Conservation (phyloP, 2,329 filamentous ascomycete genomes). For the Fusarium azukiicola region DNA sequence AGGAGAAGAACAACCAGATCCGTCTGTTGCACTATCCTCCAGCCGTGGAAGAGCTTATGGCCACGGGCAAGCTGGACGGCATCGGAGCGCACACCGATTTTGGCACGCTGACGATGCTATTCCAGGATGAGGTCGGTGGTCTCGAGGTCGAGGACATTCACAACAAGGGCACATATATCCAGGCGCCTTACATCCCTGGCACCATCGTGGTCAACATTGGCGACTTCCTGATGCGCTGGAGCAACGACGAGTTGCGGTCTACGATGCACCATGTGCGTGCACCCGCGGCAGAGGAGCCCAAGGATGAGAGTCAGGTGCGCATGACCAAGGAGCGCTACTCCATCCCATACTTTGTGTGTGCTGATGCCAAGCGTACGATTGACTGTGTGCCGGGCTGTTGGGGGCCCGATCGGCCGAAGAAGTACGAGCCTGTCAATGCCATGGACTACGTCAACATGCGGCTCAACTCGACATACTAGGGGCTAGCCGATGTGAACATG, state of each 20-base stretch:
- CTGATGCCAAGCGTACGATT: slow-evolving; percentile 66
- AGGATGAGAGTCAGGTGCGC: slow-evolving; percentile 51
- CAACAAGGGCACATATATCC: slow-evolving; percentile 60
- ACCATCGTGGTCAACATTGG: slow-evolving; percentile 64
- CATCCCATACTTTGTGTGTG: slow-evolving; percentile 70
- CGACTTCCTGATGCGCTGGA: slow-evolving; percentile 65
- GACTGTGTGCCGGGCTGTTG: slow-evolving; percentile 13
- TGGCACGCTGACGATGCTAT: slow-evolving; percentile 69
- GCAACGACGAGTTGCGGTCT: slow-evolving; percentile 61
- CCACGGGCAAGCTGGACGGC: slow-evolving; percentile 48
- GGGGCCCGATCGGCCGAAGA: slow-evolving; percentile 61
- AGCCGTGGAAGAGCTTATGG: slow-evolving; percentile 54
- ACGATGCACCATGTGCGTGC: slow-evolving; percentile 68
- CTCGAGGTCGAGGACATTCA: slow-evolving; percentile 68
- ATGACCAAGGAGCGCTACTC: slow-evolving; percentile 68
- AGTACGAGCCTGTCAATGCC: slow-evolving; percentile 69
- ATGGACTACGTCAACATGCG: slow-evolving; percentile 56
- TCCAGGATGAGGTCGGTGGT: slow-evolving; percentile 69
- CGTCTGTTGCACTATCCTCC: slow-evolving; percentile 76
- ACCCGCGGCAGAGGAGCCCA: slow-evolving; percentile 46
- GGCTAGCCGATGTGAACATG: not conserved
- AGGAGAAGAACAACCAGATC: slow-evolving; percentile 77
- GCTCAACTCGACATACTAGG: slow-evolving; percentile 49
- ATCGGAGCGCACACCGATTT: slow-evolving; percentile 59
- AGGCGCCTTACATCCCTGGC: slow-evolving; percentile 55